Evolutionary conservation across 805 yeast genomes (phyloP).

Genomic region (Wickerhamiella cacticola): DNA sequence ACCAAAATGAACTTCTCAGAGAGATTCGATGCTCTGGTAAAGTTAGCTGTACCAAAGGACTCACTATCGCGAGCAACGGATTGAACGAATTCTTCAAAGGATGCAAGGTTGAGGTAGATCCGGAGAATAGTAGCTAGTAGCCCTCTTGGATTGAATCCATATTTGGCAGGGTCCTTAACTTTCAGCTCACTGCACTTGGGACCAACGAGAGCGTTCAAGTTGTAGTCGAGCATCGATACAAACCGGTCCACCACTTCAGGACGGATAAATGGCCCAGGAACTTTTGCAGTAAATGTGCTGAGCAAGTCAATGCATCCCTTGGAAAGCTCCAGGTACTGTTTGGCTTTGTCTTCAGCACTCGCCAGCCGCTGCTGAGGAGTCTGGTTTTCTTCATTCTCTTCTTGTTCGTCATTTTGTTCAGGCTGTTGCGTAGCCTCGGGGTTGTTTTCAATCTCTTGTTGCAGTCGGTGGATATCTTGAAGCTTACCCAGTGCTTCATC

Average conservation of each 20-base stretch:
- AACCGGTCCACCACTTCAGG: constrained; percentile 86
- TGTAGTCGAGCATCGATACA: constrained; percentile 92
- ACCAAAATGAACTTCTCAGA: constrained; percentile 45
- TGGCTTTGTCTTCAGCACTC: constrained; percentile 63
- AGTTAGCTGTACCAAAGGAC: constrained; percentile 59
- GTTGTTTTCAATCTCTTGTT: constrained; percentile 30
- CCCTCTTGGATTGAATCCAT: constrained; percentile 68
- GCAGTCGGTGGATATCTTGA: constrained; percentile 62
- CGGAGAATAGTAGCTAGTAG: constrained; percentile 58
- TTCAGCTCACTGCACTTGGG: constrained; percentile 84
- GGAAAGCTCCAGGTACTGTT: constrained; percentile 68
- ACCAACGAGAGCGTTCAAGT: constrained; percentile 84
- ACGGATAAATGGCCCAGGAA: constrained; percentile 74
- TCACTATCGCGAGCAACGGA: constrained; percentile 90
- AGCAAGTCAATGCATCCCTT: constrained; percentile 72
- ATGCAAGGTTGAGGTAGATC: constrained; percentile 61
- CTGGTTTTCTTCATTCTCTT: constrained; percentile 31
- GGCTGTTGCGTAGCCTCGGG: constrained; percentile 17
- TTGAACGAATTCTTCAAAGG: constrained; percentile 50
- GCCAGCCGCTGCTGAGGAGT: constrained; percentile 35
- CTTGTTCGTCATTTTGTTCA: constrained; percentile 33
- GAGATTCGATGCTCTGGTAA: constrained; percentile 59
- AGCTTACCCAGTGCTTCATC: constrained; percentile 83
- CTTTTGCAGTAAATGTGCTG: constrained; percentile 69
- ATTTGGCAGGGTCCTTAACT: constrained; percentile 71